Conservation (phyloP, 73 alveolate species). For the Diophrys appendiculata region DNA sequence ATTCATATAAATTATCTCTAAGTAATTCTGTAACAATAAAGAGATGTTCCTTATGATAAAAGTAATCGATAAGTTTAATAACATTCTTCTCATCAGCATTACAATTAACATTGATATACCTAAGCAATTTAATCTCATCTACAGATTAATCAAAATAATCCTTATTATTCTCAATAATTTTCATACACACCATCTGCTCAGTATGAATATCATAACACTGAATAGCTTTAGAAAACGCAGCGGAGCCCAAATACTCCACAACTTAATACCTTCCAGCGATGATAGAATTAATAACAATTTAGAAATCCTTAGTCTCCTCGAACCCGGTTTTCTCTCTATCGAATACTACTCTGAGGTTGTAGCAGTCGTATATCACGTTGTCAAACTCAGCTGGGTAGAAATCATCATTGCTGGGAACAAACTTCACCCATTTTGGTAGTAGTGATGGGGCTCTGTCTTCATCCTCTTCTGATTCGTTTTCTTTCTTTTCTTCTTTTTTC, state of each 20-base stretch:
- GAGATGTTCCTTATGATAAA: constrained; percentile 97
- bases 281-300: constrained; percentile 91
- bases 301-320: constrained; percentile 98
- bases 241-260: constrained; percentile 98
- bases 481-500: constrained; percentile 15
- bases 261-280: constrained; percentile 98
- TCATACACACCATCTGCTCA: constrained; percentile 97
- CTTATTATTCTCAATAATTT: constrained; percentile 98
- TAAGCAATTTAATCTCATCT: constrained; percentile 98
- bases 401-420: constrained; percentile 92
- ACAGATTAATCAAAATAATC: constrained; percentile 98
- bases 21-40: constrained; percentile 96
- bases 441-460: constrained; percentile 49
- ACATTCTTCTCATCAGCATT: constrained; percentile 92
- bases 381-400: constrained; percentile 99
- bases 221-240: constrained; percentile 98
- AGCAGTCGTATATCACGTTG: constrained; percentile 96
- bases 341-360: constrained; percentile 95
- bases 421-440: constrained; percentile 88
- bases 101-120: constrained; percentile 94
- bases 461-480: constrained; percentile 27
- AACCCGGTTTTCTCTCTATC: constrained; percentile 99
- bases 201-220: constrained; percentile 96
- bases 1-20: constrained; percentile 98
- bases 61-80: constrained; percentile 84